Evolutionary conservation across 2,329 filamentous ascomycete genomes (phyloP).

Genomic region (Sporothrix protearum): DNA sequence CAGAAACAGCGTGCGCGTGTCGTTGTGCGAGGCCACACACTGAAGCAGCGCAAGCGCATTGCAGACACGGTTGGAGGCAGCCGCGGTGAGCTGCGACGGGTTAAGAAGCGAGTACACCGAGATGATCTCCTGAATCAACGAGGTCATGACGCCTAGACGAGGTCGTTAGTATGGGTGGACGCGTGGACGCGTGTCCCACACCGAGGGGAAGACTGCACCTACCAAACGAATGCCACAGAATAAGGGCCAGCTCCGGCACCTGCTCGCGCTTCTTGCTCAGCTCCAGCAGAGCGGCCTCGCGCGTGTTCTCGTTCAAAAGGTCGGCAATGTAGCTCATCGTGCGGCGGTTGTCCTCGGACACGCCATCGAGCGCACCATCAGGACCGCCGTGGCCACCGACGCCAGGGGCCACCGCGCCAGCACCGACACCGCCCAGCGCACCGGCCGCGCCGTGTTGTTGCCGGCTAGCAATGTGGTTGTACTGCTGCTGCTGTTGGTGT

Average conservation of each 20-base stretch:
- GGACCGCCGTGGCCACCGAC: constrained; percentile 39
- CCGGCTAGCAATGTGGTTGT: constrained; percentile 62
- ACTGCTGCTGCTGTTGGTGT: constrained; percentile 60
- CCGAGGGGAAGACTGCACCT: constrained; percentile 36
- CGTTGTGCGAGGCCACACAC: constrained; percentile 95
- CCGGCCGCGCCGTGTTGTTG: constrained; percentile 17
- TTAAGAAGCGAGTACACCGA: constrained; percentile 96
- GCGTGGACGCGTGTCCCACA: background rate
- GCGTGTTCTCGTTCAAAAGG: constrained; percentile 77
- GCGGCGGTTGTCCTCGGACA: constrained; percentile 86
- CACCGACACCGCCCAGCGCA: constrained; percentile 48
- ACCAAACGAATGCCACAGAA: constrained; percentile 99
- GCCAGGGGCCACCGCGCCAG: constrained; percentile 38
- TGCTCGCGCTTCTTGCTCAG: constrained; percentile 98
- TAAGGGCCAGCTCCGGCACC: constrained; percentile 90
- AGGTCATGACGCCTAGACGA: constrained; percentile 86
- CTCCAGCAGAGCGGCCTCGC: constrained; percentile 88
- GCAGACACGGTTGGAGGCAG: constrained; percentile 95
- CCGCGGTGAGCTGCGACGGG: constrained; percentile 92
- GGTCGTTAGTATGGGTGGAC: background rate
- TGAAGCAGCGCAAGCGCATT: constrained; percentile 94
- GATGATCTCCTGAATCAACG: constrained; percentile 95
- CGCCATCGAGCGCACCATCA: constrained; percentile 56
- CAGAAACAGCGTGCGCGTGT: constrained; percentile 88
- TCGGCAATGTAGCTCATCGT: constrained; percentile 94